These are phyloP conservation scores for Naegleria lovaniensis DNA, from an alignment of 208 protist genomes.

Conservation along the genomic window DNA sequence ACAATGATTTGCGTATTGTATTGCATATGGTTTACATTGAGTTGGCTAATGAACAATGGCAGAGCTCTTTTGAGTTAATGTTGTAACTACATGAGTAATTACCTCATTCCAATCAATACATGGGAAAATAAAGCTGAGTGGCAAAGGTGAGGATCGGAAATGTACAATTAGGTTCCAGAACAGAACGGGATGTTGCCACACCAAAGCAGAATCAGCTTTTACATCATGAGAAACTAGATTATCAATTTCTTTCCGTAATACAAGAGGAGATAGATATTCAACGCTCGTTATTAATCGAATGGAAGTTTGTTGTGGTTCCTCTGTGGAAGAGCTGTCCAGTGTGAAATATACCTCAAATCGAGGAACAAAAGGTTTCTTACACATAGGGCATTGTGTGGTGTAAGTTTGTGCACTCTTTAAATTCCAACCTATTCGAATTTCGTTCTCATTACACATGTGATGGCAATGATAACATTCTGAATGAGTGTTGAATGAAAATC, in stretches of 20 bases:
- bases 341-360: neutral
- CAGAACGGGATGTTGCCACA: neutral
- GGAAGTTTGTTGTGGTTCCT: neutral
- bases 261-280: conserved; percentile 9
- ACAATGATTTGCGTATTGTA: too few species aligned
- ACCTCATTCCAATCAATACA: conserved; percentile 9
- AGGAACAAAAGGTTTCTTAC: conserved; percentile 17
- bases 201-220: neutral
- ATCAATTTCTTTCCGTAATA: conserved; percentile 24
- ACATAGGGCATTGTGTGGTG: conserved; percentile 6
- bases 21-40: too few species aligned
- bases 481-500: neutral
- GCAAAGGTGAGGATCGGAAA: neutral
- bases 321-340: neutral
- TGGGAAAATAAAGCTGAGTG: conserved; percentile 19
- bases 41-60: too few species aligned
- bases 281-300: neutral
- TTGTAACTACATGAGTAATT: neutral
- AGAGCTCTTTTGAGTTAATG: neutral
- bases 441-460: neutral
- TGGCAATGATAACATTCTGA: conserved; percentile 14
- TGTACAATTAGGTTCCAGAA: conserved; percentile 29
- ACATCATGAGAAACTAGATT: conserved; percentile 25
- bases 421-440: neutral
- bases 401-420: neutral